These are phyloP conservation scores for Fusarium sp. DNA, from an alignment of 2,329 filamentous ascomycete genomes.

Conservation along the genomic window DNA sequence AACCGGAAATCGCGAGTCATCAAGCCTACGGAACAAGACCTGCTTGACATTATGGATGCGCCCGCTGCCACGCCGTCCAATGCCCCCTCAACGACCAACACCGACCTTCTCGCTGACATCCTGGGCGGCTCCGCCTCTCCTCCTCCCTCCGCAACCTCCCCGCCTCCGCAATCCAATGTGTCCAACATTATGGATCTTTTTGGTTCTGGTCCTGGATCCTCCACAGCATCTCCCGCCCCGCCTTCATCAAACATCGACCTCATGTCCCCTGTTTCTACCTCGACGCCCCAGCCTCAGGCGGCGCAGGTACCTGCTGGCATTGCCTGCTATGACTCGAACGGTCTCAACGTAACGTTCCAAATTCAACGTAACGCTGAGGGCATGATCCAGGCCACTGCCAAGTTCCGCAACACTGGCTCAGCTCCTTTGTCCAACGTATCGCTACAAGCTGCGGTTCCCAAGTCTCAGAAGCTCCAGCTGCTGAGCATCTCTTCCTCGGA, in stretches of 20 bases:
- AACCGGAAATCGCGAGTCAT: slow-evolving; percentile 83
- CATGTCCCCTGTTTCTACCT: slow-evolving; percentile 64
- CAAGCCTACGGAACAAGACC: slow-evolving; percentile 91
- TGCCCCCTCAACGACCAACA: slow-evolving; percentile 76
- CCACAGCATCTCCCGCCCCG: slow-evolving; percentile 53
- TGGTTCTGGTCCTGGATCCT: slow-evolving; percentile 61
- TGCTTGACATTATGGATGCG: slow-evolving; percentile 93
- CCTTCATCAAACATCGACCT: slow-evolving; percentile 64
- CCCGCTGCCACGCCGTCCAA: slow-evolving; percentile 69
- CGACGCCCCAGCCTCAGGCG: slow-evolving; percentile 60
- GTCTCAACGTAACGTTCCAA: slow-evolving; percentile 84
- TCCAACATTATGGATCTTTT: slow-evolving; percentile 95
- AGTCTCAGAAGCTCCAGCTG: slow-evolving; percentile 93
- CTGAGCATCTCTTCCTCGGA: slow-evolving; percentile 90
- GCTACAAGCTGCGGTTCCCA: slow-evolving; percentile 94
- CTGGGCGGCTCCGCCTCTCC: slow-evolving; percentile 79
- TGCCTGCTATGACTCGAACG: slow-evolving; percentile 89
- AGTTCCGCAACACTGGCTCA: slow-evolving; percentile 84
- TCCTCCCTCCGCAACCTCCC: slow-evolving; percentile 55
- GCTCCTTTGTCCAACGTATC: slow-evolving; percentile 81
- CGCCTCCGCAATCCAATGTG: slow-evolving; percentile 70
- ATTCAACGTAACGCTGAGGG: slow-evolving; percentile 87
- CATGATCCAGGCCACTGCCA: slow-evolving; percentile 84
- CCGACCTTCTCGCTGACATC: slow-evolving; percentile 92
- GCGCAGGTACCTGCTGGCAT: slow-evolving; percentile 68